Base-by-base conservation (phyloP, 345 rosid genomes). In the Hypericum perforatum region DNA sequence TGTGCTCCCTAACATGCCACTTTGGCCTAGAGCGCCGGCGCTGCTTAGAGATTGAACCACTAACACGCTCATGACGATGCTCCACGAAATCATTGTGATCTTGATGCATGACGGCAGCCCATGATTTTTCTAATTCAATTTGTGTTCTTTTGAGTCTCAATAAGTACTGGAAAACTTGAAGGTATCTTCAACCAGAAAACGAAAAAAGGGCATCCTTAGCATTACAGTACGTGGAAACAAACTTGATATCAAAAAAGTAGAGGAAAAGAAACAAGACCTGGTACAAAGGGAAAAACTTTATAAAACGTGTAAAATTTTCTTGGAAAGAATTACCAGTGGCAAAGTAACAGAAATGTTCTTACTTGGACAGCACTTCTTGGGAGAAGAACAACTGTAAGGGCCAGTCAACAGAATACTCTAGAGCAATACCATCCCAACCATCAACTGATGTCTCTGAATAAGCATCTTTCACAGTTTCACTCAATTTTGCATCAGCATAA, bases 71-170 rank as follows among this genome's bases (percentile, higher is more conserved):
- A 68, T 76, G 78, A n/a, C 74, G 79, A 55, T 64, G 89, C 70
- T 67, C 75, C 63, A 87, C 76, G 75, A 82, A 78, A 75, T 85
- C 85, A 57, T 76, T 67, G 73, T 83, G 95, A 67, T 83, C 96
- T 73, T 91, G 96, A 68, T 87, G 92, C 98, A 85, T 91, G 65
- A 79, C 96, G 65, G 95, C 81, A 15, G 95, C 98, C 98, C 98
- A 91, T 66, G 95, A 87, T 70, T 91, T 91, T 70, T 91, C 98
- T 78, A 91, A 70, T 67, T 91, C 98, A 95, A 91, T 81, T 68
- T 87, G 98, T 29, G 98, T 83, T 64, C 95, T 75, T 62, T 87
- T 87, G 42, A 91, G 90, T 65, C 88, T 76, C 69, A 91, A 68
- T 72, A 91, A 76, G 70, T 91, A 91, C 58, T 81, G 96, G 78